phyloP scores from a whole-genome alignment of 148 eudicot species.

The Rhododendron henanense region DNA sequence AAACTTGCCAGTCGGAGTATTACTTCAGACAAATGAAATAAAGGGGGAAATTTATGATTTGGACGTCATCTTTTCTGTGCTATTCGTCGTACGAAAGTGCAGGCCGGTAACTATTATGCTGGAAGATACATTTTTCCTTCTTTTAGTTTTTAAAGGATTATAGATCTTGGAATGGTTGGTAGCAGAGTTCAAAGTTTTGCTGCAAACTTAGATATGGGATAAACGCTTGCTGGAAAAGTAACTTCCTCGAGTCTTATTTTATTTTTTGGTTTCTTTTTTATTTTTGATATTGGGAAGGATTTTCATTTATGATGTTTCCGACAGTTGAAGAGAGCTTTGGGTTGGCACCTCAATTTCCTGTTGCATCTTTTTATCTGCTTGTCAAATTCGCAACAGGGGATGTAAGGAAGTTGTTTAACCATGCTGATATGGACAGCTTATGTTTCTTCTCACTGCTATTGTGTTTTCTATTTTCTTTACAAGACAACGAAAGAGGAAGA shows the following conservation, averaged over 20 bases:
- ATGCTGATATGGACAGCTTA: neutral
- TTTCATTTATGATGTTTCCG: neutral
- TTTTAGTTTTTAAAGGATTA: neutral
- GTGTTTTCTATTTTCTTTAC: neutral
- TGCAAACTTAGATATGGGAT: neutral
- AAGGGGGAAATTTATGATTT: too few relatives aligned
- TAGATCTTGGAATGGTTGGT: neutral
- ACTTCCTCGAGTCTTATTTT: neutral
- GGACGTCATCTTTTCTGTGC: too few relatives aligned
- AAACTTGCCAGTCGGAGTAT: too few relatives aligned
- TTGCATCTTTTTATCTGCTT: conserved; percentile 9
- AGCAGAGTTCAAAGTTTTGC: neutral
- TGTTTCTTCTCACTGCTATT: neutral
- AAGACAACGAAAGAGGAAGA: too few relatives aligned
- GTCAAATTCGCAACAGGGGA: neutral
- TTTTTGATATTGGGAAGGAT: neutral
- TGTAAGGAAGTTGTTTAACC: neutral
- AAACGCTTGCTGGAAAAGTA: neutral
- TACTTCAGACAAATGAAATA: too few relatives aligned
- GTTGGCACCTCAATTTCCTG: neutral
- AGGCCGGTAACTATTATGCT: neutral
- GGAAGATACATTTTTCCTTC: neutral
- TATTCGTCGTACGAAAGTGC: too few relatives aligned
- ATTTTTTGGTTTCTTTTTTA: neutral
- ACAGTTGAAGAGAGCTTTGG: neutral